Evolutionary conservation across 257 asterid genomes (phyloP).

Genomic region (Lycium barbarum): DNA sequence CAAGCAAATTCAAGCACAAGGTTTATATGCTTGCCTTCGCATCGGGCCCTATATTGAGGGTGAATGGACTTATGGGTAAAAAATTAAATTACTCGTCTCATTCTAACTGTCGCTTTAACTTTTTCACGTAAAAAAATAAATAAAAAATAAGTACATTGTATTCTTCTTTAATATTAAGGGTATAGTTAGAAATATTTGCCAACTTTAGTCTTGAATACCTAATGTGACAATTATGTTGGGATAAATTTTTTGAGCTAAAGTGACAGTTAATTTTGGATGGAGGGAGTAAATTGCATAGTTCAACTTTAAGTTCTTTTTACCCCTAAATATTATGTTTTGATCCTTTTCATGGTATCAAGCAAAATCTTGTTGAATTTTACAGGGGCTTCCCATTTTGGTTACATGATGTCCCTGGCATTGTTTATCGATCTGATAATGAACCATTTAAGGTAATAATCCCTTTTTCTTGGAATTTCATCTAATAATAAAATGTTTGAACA

Average conservation of each 20-base stretch:
- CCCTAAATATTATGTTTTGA: not conserved
- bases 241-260: too few species aligned
- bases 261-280: too few species aligned
- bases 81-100: too few species aligned
- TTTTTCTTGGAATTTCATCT: not conserved
- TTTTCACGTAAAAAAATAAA: too few species aligned
- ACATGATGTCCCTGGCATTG: constrained; percentile 74
- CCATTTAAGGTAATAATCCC: constrained; percentile 64
- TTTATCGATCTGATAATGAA: constrained; percentile 75
- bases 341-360: not conserved
- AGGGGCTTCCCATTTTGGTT: constrained; percentile 96
- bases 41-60: constrained; percentile 88
- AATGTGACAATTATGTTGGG: too few species aligned
- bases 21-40: constrained; percentile 77
- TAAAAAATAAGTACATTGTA: too few species aligned
- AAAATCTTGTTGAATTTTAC: not conserved
- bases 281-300: not conserved
- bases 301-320: not conserved
- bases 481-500: not conserved
- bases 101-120: too few species aligned
- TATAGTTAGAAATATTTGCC: too few species aligned
- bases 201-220: too few species aligned
- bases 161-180: too few species aligned
- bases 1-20: constrained; percentile 71
- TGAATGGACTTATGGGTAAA: constrained; percentile 89